A percentile compares a stretch with the other conserved stretches of the same genome.
phyloP scores from a whole-genome alignment of 306 rosid genomes.

The Crotalaria pallida region DNA sequence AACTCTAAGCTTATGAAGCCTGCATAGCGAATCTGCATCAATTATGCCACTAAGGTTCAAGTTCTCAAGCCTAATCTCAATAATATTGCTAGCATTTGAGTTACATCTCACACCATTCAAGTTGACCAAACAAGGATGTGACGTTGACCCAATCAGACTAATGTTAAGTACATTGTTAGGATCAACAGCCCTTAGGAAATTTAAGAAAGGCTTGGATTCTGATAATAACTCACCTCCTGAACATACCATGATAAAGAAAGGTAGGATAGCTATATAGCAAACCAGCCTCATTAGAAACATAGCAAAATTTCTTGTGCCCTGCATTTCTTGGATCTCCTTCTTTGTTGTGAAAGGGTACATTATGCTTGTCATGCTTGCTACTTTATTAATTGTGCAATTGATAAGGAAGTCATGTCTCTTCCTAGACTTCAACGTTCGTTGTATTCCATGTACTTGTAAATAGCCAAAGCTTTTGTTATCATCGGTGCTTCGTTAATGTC shows the following conservation, averaged over 20 bases:
- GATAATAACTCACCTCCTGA: constrained; percentile 25
- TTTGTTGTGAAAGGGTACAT: not conserved
- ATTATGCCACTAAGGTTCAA: constrained; percentile 33
- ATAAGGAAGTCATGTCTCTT: constrained; percentile 32
- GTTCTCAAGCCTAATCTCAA: constrained; percentile 26
- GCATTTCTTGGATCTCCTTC: constrained; percentile 13
- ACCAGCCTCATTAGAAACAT: constrained; percentile 8
- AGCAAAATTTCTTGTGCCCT: not conserved
- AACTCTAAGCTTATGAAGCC: constrained; percentile 17
- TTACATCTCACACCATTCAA: constrained; percentile 27
- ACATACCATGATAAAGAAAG: constrained; percentile 4
- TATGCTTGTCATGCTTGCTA: not conserved
- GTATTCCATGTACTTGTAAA: not conserved
- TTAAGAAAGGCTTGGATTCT: constrained; percentile 35
- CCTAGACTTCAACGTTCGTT: constrained; percentile 4
- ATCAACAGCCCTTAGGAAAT: constrained; percentile 28
- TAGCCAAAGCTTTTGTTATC: constrained; percentile 20
- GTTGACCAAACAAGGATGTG: constrained; percentile 28
- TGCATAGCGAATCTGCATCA: constrained; percentile 29
- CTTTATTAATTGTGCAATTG: constrained; percentile 14
- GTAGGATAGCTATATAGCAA: not conserved
- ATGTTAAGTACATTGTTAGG: constrained; percentile 32
- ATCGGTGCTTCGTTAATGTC: constrained; percentile 22
- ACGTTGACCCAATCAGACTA: not conserved
- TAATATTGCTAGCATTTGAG: constrained; percentile 21